Evolutionary conservation across 2,329 filamentous ascomycete genomes (phyloP).

Genomic region (Cercospora sp.): DNA sequence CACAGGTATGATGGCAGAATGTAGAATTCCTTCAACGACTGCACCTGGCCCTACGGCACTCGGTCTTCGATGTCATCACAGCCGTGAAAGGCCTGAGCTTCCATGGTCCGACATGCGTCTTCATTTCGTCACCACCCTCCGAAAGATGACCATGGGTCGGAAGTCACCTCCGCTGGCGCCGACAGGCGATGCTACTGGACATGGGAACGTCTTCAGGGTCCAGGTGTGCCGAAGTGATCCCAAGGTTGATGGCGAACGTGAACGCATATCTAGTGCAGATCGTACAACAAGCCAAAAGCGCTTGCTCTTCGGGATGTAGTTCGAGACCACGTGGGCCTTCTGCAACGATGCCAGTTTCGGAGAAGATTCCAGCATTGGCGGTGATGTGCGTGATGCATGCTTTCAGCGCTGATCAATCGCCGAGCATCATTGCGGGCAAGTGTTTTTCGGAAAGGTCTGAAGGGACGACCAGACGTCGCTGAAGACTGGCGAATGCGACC

Average conservation of each 20-base stretch:
- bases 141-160: constrained; percentile 35
- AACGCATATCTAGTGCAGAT: constrained; percentile 25
- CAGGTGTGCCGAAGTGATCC: constrained; percentile 32
- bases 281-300: constrained; percentile 32
- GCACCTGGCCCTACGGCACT: not conserved
- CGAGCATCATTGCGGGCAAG: not conserved
- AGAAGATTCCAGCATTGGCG: not conserved
- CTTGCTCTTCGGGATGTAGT: constrained; percentile 24
- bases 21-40: not conserved
- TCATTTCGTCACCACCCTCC: not conserved
- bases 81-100: not conserved
- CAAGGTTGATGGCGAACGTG: constrained; percentile 38
- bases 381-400: not conserved
- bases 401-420: not conserved
- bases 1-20: not conserved
- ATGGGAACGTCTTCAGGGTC: constrained; percentile 37
- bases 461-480: not conserved
- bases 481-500: not conserved
- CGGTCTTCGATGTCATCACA: not conserved
- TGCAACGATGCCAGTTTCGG: not conserved
- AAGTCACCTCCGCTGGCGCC: constrained; percentile 40
- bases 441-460: not conserved
- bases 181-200: constrained; percentile 28
- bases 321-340: not conserved
- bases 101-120: not conserved